Conservation (phyloP, 768 basidiomycete species). For the Paxillus rubicundulus region DNA sequence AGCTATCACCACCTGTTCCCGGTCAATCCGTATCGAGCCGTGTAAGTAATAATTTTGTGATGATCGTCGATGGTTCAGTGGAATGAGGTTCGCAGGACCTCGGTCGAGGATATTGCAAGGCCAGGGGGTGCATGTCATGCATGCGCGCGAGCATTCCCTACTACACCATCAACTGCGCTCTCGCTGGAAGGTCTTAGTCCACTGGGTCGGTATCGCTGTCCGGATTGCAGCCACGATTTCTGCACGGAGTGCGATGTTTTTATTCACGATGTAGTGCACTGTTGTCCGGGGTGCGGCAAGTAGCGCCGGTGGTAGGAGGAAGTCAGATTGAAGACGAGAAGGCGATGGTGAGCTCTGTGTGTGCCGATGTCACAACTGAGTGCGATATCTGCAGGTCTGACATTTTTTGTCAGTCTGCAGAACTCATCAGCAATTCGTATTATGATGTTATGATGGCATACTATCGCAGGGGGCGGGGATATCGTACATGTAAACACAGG, state of each 20-base stretch:
- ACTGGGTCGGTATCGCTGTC: conserved; percentile 85
- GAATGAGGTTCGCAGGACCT: conserved; percentile 32
- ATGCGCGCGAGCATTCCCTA: conserved; percentile 72
- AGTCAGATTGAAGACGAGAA: conserved; percentile 12
- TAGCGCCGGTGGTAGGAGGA: conserved; percentile 27
- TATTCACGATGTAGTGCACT: conserved; percentile 92
- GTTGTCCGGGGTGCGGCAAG: conserved; percentile 83
- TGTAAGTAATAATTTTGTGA: conserved; percentile 53
- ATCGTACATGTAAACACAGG: too few species aligned
- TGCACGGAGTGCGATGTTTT: conserved; percentile 97
- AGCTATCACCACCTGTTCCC: conserved; percentile 97
- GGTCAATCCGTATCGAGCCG: conserved; percentile 76
- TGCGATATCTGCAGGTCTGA: too few species aligned
- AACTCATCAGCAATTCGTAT: too few species aligned
- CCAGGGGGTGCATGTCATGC: conserved; percentile 61
- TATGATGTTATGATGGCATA: too few species aligned
- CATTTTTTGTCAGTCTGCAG: too few species aligned
- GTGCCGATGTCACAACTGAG: too few species aligned
- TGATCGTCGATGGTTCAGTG: conserved; percentile 1
- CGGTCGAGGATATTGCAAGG: conserved; percentile 37
- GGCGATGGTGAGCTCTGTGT: not conserved
- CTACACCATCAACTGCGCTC: conserved; percentile 34
- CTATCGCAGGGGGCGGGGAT: too few species aligned
- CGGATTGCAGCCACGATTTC: conserved; percentile 82
- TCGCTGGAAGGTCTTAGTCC: conserved; percentile 72